These are phyloP conservation scores for Handroanthus guayacan DNA, from an alignment of 257 asterid genomes.

Conservation along the genomic window DNA sequence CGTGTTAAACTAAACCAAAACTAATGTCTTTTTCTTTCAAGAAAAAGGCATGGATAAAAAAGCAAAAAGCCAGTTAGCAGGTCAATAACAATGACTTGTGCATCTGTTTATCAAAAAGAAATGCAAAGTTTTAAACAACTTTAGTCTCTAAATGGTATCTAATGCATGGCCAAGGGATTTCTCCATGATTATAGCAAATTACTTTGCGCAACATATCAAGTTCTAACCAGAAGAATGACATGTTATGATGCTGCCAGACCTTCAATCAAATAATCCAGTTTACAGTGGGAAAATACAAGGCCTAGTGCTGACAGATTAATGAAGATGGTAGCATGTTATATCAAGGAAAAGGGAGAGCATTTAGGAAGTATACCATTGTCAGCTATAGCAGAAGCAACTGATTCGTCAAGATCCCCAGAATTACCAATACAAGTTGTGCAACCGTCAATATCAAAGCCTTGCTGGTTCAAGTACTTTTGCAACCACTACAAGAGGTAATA, in stretches of 20 bases:
- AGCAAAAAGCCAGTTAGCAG: background rate
- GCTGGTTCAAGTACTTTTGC: too few species aligned
- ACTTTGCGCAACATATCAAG: too few species aligned
- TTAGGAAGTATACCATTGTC: conserved; percentile 68
- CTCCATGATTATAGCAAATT: too few species aligned
- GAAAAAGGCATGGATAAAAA: background rate
- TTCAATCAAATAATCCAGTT: background rate
- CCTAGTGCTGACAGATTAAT: background rate
- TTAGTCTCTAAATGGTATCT: too few species aligned
- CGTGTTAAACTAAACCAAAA: too few species aligned
- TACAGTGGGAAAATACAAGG: background rate
- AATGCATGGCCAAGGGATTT: background rate
- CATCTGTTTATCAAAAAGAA: too few species aligned
- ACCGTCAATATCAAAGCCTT: too few species aligned
- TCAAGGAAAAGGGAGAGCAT: background rate
- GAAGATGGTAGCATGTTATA: background rate
- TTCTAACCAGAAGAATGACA: background rate
- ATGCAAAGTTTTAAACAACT: too few species aligned
- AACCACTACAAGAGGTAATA: too few species aligned
- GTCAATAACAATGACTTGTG: background rate
- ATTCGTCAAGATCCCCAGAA: conserved; percentile 95
- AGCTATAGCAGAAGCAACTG: conserved; percentile 76
- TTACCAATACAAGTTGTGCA: conserved; percentile 91
- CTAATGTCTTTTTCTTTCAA: background rate
- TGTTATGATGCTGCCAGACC: too few species aligned